A percentile compares a stretch with the other conserved stretches of the same genome.
Evolutionary conservation across 2,329 filamentous ascomycete genomes (phyloP).

Genomic region (Sporothrix mexicana): DNA sequence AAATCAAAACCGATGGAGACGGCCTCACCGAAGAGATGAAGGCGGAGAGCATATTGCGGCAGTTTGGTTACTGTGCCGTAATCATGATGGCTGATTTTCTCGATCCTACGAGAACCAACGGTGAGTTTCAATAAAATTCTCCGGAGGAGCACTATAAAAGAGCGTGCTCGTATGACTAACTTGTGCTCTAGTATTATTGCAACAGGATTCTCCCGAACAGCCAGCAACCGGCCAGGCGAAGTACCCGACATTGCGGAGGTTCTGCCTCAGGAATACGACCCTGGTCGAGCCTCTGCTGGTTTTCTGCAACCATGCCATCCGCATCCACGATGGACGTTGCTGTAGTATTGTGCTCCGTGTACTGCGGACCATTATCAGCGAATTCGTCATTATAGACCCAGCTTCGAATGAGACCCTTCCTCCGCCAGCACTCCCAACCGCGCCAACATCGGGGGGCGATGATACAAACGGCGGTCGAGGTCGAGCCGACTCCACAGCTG

Average conservation of each 20-base stretch:
- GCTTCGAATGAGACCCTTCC: background rate
- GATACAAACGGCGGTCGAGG: constrained; percentile 12
- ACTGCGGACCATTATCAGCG: constrained; percentile 82
- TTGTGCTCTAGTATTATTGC: constrained; percentile 43
- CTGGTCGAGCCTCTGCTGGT: constrained; percentile 88
- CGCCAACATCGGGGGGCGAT: constrained; percentile 20
- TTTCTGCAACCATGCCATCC: constrained; percentile 89
- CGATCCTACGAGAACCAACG: constrained; percentile 69
- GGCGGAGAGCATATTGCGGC: constrained; percentile 89
- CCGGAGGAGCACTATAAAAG: background rate
- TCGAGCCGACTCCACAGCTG: constrained; percentile 5
- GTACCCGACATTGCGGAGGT: constrained; percentile 72
- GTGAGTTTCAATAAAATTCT: constrained; percentile 48
- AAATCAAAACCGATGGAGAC: constrained; percentile 69
- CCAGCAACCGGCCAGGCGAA: constrained; percentile 43
- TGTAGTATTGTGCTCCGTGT: constrained; percentile 84
- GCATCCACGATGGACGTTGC: constrained; percentile 87
- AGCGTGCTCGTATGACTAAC: background rate
- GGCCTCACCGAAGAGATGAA: constrained; percentile 97
- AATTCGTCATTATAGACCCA: constrained; percentile 60
- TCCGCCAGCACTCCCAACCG: constrained; percentile 24
- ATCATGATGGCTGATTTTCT: constrained; percentile 90
- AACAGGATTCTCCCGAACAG: constrained; percentile 41
- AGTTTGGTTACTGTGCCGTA: constrained; percentile 90
- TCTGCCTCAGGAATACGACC: constrained; percentile 77